Conservation (phyloP, 495 filamentous ascomycete genomes). For the Lineolata rhizophorae region DNA sequence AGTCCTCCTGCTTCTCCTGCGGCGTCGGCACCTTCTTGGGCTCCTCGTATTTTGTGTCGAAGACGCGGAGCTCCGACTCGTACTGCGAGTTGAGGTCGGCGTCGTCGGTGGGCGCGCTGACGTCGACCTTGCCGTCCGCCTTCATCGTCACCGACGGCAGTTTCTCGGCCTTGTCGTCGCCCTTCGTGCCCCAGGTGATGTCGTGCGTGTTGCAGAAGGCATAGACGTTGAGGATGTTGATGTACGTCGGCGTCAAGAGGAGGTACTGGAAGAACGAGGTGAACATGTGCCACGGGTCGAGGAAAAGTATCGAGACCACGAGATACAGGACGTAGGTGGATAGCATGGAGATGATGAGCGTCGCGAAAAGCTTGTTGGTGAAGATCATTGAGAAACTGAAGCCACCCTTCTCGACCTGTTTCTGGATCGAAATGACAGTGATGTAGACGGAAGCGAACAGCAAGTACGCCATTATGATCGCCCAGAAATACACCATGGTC, state of each 20-base stretch:
- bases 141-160: constrained; percentile 64
- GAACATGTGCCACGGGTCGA: constrained; percentile 99
- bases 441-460: constrained; percentile 92
- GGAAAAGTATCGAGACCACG: constrained; percentile 76
- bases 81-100: constrained; percentile 83
- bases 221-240: constrained; percentile 93
- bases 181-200: constrained; percentile 93
- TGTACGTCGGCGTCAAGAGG: constrained; percentile 81
- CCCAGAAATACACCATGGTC: constrained; percentile 95
- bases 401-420: constrained; percentile 30
- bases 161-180: constrained; percentile 74
- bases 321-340: constrained; percentile 94
- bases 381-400: constrained; percentile 54
- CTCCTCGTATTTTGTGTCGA: constrained; percentile 39
- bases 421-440: constrained; percentile 64
- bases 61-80: constrained; percentile 60
- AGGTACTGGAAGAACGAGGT: constrained; percentile 94
- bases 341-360: constrained; percentile 70
- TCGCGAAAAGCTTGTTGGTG: constrained; percentile 76
- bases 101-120: constrained; percentile 74
- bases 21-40: constrained; percentile 39
- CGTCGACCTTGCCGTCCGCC: constrained; percentile 79
- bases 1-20: constrained; percentile 80
- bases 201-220: constrained; percentile 97
- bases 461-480: constrained; percentile 83